Evolutionary conservation across 2,329 filamentous ascomycete genomes (phyloP), one percentile per base, ranked within the genome.

Genomic region (Fusarium drepaniforme): DNA sequence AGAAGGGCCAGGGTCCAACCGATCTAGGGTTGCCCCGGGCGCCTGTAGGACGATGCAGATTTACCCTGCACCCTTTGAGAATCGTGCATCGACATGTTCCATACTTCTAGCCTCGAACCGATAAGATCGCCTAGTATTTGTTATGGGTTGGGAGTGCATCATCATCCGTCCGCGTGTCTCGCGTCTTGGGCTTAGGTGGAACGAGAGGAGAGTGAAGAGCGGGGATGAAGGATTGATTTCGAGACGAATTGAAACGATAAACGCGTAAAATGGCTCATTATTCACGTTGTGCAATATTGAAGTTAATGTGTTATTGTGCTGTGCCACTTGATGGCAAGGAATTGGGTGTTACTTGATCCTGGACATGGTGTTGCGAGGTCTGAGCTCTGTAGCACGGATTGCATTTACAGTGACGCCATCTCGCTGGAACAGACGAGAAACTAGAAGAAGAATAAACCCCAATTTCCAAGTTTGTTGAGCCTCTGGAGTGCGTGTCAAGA

Each of bases 21-120:
- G 21, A 28, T 60, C 58, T 46, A 42, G 60, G 60, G 60, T 46
- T 46, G 46, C 44, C 40, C 60, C 60, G 9, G 30, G 59, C 28
- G 59, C 59, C 30, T 49, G 42, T 37, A 44, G 42, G 30, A 63
- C 42, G 60, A 63, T 63, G 30, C 60, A 62, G 59, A 62, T 28
- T 30, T 49, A 37, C 42, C 40, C n/a, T 49, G 59, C 44, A 62
- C 30, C 28, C 30, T 49, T 37, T 25, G 30, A 59, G 60, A 51
- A 63, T 51, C 59, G n/a, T 63, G 60, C 60, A 63, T 63, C 30
- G 44, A 37, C 18, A 28, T 37, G 59, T 49, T 49, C n/a, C 59
- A 33, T 35, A 21, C 40, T 63, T 51, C 59, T 62, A 49, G 59
- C 40, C 28, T 63, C 21, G 30, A 46, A 23, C 42, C 46, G 42